These are phyloP conservation scores for Lachancea meyersii DNA, from an alignment of 805 yeast species.

Conservation along the genomic window DNA sequence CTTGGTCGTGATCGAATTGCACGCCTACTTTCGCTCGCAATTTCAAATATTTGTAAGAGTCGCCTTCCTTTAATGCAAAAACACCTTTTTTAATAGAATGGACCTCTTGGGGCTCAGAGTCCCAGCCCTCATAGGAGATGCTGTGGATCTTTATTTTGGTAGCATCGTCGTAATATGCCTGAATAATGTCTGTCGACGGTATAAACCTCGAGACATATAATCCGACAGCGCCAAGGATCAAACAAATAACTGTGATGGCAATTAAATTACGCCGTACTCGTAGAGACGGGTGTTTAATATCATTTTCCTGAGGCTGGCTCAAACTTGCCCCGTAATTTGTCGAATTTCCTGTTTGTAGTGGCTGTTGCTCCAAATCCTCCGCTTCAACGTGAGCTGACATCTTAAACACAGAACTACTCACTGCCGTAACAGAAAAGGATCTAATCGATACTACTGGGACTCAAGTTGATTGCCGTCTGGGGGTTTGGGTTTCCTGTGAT, in stretches of 20 bases:
- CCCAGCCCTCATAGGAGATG: slow-evolving; percentile 29
- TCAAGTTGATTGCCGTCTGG: too few relatives aligned
- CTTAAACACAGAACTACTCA: background rate
- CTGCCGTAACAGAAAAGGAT: background rate
- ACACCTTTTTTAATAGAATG: background rate
- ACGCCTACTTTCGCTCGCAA: slow-evolving; percentile 6
- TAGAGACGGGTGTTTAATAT: background rate
- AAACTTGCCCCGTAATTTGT: slow-evolving; percentile 2
- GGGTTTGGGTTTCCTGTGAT: too few relatives aligned
- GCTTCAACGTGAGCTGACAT: background rate
- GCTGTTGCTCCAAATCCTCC: slow-evolving; percentile 5
- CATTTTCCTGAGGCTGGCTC: background rate
- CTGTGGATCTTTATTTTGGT: slow-evolving; percentile 20
- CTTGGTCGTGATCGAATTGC: slow-evolving; percentile 7
- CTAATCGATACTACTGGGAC: too few relatives aligned
- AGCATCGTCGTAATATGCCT: slow-evolving; percentile 5
- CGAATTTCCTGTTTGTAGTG: background rate
- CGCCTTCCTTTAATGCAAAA: background rate
- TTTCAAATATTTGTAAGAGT: slow-evolving; percentile 1
- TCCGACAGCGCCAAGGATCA: background rate
- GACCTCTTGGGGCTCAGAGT: slow-evolving; percentile 8
- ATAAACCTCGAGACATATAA: background rate
- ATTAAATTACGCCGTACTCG: background rate
- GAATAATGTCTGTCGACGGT: slow-evolving; percentile 3
- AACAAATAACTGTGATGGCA: background rate